phyloP scores from a whole-genome alignment of 2,329 filamentous ascomycete genomes.

The Fusarium armeniacum region DNA sequence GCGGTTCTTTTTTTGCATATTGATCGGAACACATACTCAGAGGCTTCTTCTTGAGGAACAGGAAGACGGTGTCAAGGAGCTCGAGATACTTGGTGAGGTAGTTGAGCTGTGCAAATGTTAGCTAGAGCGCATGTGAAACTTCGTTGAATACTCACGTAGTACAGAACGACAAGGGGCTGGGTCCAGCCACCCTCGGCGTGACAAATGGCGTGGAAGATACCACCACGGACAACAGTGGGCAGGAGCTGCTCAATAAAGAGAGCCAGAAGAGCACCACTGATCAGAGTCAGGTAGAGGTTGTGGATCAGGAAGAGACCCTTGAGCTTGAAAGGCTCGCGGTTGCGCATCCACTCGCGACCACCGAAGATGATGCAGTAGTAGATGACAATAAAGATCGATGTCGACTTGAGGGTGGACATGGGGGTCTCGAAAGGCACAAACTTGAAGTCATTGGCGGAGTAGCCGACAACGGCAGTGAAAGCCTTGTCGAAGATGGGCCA shows the following conservation, averaged over 20 bases:
- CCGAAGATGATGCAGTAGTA: conserved; percentile 97
- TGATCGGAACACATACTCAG: conserved; percentile 65
- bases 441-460: conserved; percentile 86
- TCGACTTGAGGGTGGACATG: conserved; percentile 90
- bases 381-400: conserved; percentile 81
- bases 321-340: conserved; percentile 86
- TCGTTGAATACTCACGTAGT: conserved; percentile 79
- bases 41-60: conserved; percentile 99
- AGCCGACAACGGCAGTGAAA: conserved; percentile 82
- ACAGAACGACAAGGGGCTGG: conserved; percentile 89
- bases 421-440: conserved; percentile 87
- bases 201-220: conserved; percentile 93
- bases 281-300: conserved; percentile 92
- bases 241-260: conserved; percentile 94
- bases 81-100: conserved; percentile 99
- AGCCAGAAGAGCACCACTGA: conserved; percentile 83
- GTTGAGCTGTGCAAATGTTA: conserved; percentile 76
- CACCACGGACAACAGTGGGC: conserved; percentile 82
- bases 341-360: conserved; percentile 92
- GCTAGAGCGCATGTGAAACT: conserved; percentile 5
- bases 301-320: conserved; percentile 93
- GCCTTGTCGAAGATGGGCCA: conserved; percentile 96
- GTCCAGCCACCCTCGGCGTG: conserved; percentile 88
- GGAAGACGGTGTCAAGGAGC: conserved; percentile 93
- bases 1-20: not conserved